These are phyloP conservation scores for Nemania serpens DNA, from an alignment of 2,329 filamentous ascomycete genomes.

Conservation along the genomic window DNA sequence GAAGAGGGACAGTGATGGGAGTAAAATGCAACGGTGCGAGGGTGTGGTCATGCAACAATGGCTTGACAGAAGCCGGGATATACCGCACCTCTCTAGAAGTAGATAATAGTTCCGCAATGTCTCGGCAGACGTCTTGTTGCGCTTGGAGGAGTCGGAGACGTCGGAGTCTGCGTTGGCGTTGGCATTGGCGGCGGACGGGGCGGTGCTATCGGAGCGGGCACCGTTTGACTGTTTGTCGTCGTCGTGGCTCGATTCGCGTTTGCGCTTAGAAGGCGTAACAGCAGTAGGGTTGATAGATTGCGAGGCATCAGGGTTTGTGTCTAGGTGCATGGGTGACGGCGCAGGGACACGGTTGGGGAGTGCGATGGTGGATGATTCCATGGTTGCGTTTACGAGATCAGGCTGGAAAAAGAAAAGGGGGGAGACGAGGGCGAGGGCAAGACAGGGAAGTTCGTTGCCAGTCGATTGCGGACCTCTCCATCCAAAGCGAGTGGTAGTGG, in stretches of 20 bases:
- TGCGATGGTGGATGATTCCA: conserved; percentile 41
- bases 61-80: conserved; percentile 1
- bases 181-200: conserved; percentile 2
- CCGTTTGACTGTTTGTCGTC: conserved; percentile 31
- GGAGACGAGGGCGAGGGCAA: not conserved
- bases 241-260: conserved; percentile 39
- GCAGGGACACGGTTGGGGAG: conserved; percentile 36
- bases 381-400: conserved; percentile 16
- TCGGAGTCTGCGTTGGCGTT: not conserved
- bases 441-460: not conserved
- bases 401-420: not conserved
- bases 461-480: conserved; percentile 13
- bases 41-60: conserved; percentile 1
- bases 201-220: conserved; percentile 16
- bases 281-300: conserved; percentile 33
- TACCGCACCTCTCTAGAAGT: conserved; percentile 39
- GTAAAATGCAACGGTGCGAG: not conserved
- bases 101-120: conserved; percentile 38
- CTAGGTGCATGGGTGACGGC: conserved; percentile 31
- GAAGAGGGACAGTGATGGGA: not conserved
- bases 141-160: conserved; percentile 13
- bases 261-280: conserved; percentile 38
- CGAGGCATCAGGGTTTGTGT: conserved; percentile 31
- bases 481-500: not conserved
- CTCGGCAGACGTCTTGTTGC: conserved; percentile 32